phyloP scores from a whole-genome alignment of 495 filamentous ascomycete genomes.

The Penicillium simplicissimum region DNA sequence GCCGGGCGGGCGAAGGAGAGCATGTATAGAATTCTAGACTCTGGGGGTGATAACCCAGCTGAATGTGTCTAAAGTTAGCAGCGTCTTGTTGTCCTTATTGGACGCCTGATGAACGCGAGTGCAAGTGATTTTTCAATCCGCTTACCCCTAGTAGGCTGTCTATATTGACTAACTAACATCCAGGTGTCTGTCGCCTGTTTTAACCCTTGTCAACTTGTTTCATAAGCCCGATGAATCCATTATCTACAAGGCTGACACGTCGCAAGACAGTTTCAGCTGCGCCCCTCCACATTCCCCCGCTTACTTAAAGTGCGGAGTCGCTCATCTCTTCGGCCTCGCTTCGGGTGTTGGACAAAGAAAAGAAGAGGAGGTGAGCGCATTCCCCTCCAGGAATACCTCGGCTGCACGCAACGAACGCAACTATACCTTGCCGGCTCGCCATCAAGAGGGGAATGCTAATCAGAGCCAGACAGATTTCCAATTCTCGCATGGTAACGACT shows the following conservation, averaged over 20 bases:
- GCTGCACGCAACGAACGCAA: neutral
- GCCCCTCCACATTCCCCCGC: neutral
- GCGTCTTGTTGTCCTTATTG: too few species aligned
- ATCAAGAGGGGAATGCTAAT: neutral
- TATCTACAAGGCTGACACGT: neutral
- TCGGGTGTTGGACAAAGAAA: neutral
- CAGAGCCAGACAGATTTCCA: neutral
- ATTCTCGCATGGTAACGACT: neutral
- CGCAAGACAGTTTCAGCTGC: neutral
- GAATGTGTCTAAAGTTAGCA: neutral
- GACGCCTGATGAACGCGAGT: too few species aligned
- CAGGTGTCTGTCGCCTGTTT: neutral
- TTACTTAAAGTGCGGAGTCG: neutral
- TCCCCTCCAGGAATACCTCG: neutral
- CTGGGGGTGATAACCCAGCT: neutral
- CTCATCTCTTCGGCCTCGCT: neutral
- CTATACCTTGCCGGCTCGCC: neutral
- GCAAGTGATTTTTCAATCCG: too few species aligned
- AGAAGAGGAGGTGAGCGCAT: neutral
- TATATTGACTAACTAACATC: neutral
- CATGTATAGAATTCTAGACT: slow-evolving; percentile 18
- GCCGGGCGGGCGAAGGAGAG: slow-evolving; percentile 25
- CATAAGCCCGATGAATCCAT: neutral
- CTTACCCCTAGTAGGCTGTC: too few species aligned
- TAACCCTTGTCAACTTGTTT: neutral